These are phyloP conservation scores for Cryphonectria carpinicola DNA, from an alignment of 2,329 filamentous ascomycete species.

Conservation along the genomic window DNA sequence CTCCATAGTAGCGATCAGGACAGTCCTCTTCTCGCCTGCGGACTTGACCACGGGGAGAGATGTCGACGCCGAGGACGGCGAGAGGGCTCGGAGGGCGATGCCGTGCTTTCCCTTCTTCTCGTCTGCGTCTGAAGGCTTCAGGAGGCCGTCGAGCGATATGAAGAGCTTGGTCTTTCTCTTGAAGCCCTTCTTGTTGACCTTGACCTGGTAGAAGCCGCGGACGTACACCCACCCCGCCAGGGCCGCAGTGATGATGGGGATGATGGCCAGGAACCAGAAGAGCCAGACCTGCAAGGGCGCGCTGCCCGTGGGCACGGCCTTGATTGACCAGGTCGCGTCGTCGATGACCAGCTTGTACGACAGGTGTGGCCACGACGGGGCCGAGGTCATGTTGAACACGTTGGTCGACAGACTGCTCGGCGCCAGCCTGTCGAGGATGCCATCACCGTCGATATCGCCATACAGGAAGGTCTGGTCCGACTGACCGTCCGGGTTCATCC, in stretches of 20 bases:
- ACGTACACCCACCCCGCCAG: constrained; percentile 60
- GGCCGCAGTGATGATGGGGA: constrained; percentile 55
- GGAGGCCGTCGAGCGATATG: constrained; percentile 26
- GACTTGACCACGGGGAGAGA: constrained; percentile 29
- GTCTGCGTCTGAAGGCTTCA: constrained; percentile 24
- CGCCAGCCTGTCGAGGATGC: constrained; percentile 62
- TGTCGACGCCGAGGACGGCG: constrained; percentile 24
- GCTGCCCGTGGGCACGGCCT: constrained; percentile 56
- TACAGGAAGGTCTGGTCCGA: constrained; percentile 62
- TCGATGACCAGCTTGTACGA: constrained; percentile 59
- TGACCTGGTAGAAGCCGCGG: constrained; percentile 56
- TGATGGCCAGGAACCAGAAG: constrained; percentile 54
- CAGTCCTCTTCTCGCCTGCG: constrained; percentile 45
- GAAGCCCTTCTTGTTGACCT: constrained; percentile 64
- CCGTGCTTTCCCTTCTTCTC: constrained; percentile 37
- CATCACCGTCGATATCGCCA: constrained; percentile 63
- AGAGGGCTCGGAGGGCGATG: constrained; percentile 28
- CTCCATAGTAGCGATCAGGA: constrained; percentile 72
- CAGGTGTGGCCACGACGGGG: constrained; percentile 56
- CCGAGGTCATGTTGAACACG: constrained; percentile 60
- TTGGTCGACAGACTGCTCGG: constrained; percentile 58
- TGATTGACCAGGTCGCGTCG: constrained; percentile 56
- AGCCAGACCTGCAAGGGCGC: constrained; percentile 56
- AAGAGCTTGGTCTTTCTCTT: constrained; percentile 32
- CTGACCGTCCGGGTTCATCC: constrained; percentile 63